Evolutionary conservation across 495 filamentous ascomycete species (phyloP), one percentile per base, ranked within the genome.

Genomic region (Xylaria scruposa): DNA sequence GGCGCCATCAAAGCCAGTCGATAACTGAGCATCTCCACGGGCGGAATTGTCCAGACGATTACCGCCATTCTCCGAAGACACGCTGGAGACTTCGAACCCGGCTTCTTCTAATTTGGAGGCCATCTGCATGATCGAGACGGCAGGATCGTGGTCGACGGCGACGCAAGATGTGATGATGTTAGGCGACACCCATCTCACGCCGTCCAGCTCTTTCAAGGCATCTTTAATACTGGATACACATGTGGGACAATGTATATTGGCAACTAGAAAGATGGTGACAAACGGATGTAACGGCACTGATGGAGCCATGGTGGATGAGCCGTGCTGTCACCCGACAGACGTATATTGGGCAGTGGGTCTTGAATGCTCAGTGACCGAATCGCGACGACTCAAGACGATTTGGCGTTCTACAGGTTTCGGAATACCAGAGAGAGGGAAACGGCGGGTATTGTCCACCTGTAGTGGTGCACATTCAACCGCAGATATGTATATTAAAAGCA

Each of bases 191-290:
- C 84, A 87, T 65, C 71, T 72, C 53, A 88, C 78, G 19, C 78
- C 72, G 17, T 83, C 82, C 8, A 82, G 72, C 15, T 72, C 79
- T 63, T 75, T 76, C 42, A 90, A 73, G 72, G 80, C 81, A 54
- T 82, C 75, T 75, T 87, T 82, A 78, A 91, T 90, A 73, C 82
- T 79, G 26, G 84, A 84, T 24, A 90, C 84, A 73, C 89, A 91
- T 61, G 88, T 87, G 38, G 88, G 85, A 81, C 89, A 91, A 75
- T 91, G 89, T 19, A 91, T 81, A 81, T 90, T 90, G 62, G 81
- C 81, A 59, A 88, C 77, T 29, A 88, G 75, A 71, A 87, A 84
- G n/a, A 81, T 84, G 29, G 84, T 85, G 59, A 81, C 70, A 58
- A 79, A 49, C 40, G 42, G 73, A 51, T 74, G 68, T 51, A 61